Conservation (phyloP, 2,329 filamentous ascomycete genomes). For the Aureobasidium sp. region DNA sequence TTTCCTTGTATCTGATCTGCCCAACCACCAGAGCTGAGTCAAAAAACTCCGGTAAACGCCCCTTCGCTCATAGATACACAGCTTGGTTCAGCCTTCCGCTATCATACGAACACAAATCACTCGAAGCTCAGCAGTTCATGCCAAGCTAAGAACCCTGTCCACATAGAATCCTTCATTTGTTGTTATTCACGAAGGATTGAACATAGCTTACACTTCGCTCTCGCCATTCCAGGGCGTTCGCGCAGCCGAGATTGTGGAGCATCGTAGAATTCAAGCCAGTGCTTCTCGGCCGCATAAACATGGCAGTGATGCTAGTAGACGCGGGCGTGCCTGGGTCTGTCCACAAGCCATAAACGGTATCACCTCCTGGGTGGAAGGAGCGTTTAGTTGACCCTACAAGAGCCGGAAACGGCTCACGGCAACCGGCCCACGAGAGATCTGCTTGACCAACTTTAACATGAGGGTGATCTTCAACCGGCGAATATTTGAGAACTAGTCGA, state of each 20-base stretch:
- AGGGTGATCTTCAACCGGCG: background rate
- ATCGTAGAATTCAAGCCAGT: background rate
- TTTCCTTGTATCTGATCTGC: background rate
- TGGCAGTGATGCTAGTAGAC: background rate
- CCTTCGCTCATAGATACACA: background rate
- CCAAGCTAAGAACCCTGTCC: background rate
- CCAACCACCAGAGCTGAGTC: background rate
- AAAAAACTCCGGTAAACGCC: background rate
- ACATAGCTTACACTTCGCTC: background rate
- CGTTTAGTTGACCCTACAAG: background rate
- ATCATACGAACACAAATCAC: background rate
- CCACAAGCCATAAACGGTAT: background rate
- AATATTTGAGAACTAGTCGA: background rate
- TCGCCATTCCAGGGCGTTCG: background rate
- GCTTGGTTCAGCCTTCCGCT: background rate
- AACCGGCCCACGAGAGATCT: background rate
- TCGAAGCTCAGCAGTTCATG: background rate
- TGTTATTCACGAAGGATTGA: background rate
- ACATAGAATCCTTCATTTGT: background rate
- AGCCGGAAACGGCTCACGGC: slow-evolving; percentile 8
- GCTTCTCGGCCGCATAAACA: background rate
- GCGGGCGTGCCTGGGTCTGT: slow-evolving; percentile 6
- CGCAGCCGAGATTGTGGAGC: slow-evolving; percentile 2
- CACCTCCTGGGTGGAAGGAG: background rate
- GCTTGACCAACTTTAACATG: background rate